These are phyloP conservation scores for Aspergillus sp. DNA, from an alignment of 2,329 filamentous ascomycete genomes.

Conservation along the genomic window DNA sequence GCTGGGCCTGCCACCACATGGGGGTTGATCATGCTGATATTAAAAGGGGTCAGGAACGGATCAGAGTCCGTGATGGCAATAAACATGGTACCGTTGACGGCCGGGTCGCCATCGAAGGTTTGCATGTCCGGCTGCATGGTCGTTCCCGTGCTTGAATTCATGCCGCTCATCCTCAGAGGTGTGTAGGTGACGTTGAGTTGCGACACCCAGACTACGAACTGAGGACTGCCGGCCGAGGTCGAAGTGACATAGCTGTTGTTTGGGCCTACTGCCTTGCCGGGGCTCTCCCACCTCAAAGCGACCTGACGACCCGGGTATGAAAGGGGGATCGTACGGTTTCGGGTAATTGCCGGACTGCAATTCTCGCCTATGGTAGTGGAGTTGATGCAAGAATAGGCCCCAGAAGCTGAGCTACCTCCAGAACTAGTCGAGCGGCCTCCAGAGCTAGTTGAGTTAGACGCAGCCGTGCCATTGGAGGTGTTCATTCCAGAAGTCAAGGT, in stretches of 20 bases:
- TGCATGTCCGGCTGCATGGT: slow-evolving; percentile 65
- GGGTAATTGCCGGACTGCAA: slow-evolving; percentile 57
- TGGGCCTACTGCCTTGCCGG: slow-evolving; percentile 61
- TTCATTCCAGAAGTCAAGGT: slow-evolving; percentile 40
- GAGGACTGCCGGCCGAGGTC: slow-evolving; percentile 48
- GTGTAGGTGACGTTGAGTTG: slow-evolving; percentile 71
- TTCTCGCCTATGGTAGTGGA: slow-evolving; percentile 41
- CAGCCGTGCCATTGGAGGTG: slow-evolving; percentile 24
- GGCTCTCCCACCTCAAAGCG: slow-evolving; percentile 62
- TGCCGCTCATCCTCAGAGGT: slow-evolving; percentile 43
- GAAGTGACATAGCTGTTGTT: slow-evolving; percentile 74
- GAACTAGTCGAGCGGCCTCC: too few species aligned
- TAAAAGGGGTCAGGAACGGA: slow-evolving; percentile 65
- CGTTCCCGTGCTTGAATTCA: slow-evolving; percentile 49
- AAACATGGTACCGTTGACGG: slow-evolving; percentile 72
- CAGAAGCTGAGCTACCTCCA: slow-evolving; percentile 19
- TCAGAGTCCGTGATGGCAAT: slow-evolving; percentile 65
- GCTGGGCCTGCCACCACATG: slow-evolving; percentile 64
- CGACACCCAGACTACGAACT: slow-evolving; percentile 65
- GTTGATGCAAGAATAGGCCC: slow-evolving; percentile 50
- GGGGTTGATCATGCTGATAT: slow-evolving; percentile 63
- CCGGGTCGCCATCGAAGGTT: slow-evolving; percentile 60
- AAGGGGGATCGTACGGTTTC: slow-evolving; percentile 62
- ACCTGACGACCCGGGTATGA: slow-evolving; percentile 67
- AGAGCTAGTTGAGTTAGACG: too few species aligned